Conservation (phyloP, 1,284 basidiomycete species). For the Lignosus rhinocerotis region DNA sequence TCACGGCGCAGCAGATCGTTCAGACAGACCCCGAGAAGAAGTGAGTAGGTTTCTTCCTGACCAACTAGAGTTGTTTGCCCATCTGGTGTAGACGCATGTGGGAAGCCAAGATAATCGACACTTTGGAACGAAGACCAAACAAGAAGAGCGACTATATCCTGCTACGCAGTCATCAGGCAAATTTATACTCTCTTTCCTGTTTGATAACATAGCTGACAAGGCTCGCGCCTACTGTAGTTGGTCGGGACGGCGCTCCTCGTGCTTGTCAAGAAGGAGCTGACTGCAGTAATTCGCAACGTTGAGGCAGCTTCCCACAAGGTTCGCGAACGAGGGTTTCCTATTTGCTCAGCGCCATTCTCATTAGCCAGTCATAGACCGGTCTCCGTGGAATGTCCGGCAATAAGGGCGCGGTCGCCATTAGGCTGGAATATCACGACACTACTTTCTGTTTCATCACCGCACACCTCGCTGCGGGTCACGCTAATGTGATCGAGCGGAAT, state of each 20-base stretch:
- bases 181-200: not conserved
- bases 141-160: constrained; percentile 80
- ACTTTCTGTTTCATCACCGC: constrained; percentile 95
- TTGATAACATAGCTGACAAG: not conserved
- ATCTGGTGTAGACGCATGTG: constrained; percentile 66
- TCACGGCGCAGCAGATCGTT: constrained; percentile 95
- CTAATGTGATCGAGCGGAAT: constrained; percentile 89
- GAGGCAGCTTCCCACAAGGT: constrained; percentile 93
- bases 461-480: constrained; percentile 93
- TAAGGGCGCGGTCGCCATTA: constrained; percentile 93
- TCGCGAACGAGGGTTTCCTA: not conserved
- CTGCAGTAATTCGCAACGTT: constrained; percentile 82
- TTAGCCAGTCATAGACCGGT: constrained; percentile 67
- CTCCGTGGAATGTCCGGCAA: constrained; percentile 97
- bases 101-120: constrained; percentile 84
- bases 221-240: constrained; percentile 50
- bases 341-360: not conserved
- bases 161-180: constrained; percentile 88
- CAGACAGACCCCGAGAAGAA: constrained; percentile 95
- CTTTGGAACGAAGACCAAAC: constrained; percentile 68
- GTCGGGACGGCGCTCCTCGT: constrained; percentile 94
- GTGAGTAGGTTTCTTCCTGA: constrained; percentile 39
- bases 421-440: constrained; percentile 89
- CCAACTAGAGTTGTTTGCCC: not conserved
- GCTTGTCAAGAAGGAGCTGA: constrained; percentile 77